Conservation (phyloP, 768 basidiomycete genomes). For the Amanita rimosa region DNA sequence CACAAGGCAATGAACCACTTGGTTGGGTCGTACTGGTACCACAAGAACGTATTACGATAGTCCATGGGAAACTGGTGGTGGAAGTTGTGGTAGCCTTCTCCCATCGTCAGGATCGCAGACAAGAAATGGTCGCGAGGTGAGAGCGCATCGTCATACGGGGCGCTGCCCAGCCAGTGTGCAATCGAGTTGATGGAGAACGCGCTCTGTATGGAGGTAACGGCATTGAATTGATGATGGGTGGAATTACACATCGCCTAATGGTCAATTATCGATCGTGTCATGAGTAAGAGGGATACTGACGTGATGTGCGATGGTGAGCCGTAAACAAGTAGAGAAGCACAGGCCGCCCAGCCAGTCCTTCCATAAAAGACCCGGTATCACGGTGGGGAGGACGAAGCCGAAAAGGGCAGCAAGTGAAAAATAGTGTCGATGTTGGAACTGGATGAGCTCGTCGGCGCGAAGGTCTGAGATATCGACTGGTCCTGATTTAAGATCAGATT, state of each 20-base stretch:
- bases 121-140: constrained; percentile 71
- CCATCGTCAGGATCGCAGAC: constrained; percentile 76
- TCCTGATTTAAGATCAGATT: constrained; percentile 61
- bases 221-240: neutral
- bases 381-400: constrained; percentile 59
- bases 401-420: constrained; percentile 49
- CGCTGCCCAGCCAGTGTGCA: constrained; percentile 73
- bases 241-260: neutral
- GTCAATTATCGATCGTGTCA: neutral
- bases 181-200: constrained; percentile 87
- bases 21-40: constrained; percentile 88
- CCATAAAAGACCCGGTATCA: constrained; percentile 63
- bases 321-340: constrained; percentile 62
- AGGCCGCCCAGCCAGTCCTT: constrained; percentile 70
- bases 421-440: constrained; percentile 73
- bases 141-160: constrained; percentile 74
- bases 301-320: constrained; percentile 73
- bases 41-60: constrained; percentile 65
- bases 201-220: constrained; percentile 30
- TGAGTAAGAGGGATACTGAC: constrained; percentile 29
- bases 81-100: constrained; percentile 87
- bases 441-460: constrained; percentile 53
- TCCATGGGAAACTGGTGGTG: constrained; percentile 90
- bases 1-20: constrained; percentile 88
- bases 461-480: constrained; percentile 66